Base-by-base conservation (phyloP, 768 basidiomycete genomes). In the Gymnopilus junonius region DNA sequence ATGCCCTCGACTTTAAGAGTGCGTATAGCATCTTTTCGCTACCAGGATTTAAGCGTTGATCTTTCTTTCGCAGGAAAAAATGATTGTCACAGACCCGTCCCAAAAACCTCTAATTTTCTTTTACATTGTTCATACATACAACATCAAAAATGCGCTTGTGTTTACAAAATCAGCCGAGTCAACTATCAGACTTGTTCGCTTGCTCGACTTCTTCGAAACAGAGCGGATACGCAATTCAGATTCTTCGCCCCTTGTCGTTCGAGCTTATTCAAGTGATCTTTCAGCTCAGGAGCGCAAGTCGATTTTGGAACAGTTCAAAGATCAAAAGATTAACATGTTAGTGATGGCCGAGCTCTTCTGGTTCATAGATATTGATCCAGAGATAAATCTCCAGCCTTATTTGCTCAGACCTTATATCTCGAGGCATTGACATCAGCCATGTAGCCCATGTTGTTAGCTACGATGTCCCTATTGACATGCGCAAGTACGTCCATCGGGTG, bases 151-250 rank as follows among this genome's bases (percentile, higher is more conserved):
- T 62, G 92, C 90, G 0, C 81, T 99, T 34, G 89, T 97, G 31
- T 99, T 99, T 78, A 97, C 97, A n/a, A 99, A 98, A 77, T 94
- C 92, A 0, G 90, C 96, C 4, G 96, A 99, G 72, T 94, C 94
- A 0, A 93, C 95, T 0, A 79, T 82, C 3, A 86, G 97, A 8
- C 87, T 99, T 7, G 89, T 95, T 27, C 85, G 82, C 40, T 81
- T 98, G 11, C 87, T 98, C 66, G 85, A 90, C 25, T 90, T 91
- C 68, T 95, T 97, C 67, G 89, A 94, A 76, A 79, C 81, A 15
- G 80, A 85, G 20, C 66, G 67, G 64, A 58, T 58, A 14, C 55
- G 59, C 40, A 42, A 62, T 63, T 46, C 69, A 42, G 67, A 68
- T 35, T 56, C 66, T n/a, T 27, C 65, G 23, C 69, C 71, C 14